Evolutionary conservation across 139 green algal genomes (phyloP).

Genomic region (Picochlorum sp.): DNA sequence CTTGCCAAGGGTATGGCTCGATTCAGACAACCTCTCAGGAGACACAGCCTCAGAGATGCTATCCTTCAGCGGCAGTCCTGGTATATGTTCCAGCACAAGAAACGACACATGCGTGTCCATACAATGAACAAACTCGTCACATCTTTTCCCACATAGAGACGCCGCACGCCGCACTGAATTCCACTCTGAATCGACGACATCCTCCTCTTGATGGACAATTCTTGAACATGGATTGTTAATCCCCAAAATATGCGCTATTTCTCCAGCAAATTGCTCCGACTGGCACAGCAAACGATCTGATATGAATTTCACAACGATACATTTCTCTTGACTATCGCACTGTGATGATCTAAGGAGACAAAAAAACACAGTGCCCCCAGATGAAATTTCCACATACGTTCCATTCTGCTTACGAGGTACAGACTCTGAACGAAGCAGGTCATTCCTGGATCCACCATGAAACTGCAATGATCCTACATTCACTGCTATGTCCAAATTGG

Average conservation of each 20-base stretch:
- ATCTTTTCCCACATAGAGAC: background rate
- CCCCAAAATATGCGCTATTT: conserved; percentile 63
- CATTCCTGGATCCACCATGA: background rate
- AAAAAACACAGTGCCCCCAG: conserved; percentile 66
- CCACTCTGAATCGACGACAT: conserved; percentile 28
- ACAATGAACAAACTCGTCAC: conserved; percentile 47
- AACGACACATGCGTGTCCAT: conserved; percentile 7
- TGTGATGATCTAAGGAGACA: conserved; percentile 45
- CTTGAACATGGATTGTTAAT: conserved; percentile 50
- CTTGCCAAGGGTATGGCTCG: conserved; percentile 47
- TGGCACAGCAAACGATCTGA: conserved; percentile 42
- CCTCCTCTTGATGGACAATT: conserved; percentile 40
- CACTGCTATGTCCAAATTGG: background rate
- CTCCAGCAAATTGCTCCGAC: conserved; percentile 72
- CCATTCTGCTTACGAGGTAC: background rate
- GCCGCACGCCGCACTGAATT: conserved; percentile 1
- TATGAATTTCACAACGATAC: conserved; percentile 62
- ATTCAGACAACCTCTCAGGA: conserved; percentile 4
- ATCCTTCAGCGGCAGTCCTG: conserved; percentile 37
- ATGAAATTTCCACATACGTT: conserved; percentile 50
- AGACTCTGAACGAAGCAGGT: background rate
- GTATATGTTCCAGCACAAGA: conserved; percentile 51
- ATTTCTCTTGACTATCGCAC: background rate
- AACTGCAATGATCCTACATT: background rate
- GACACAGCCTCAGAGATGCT: conserved; percentile 28